Conservation (phyloP, 164 flowering plant genomes). For the Dillenia suffruticosa region DNA sequence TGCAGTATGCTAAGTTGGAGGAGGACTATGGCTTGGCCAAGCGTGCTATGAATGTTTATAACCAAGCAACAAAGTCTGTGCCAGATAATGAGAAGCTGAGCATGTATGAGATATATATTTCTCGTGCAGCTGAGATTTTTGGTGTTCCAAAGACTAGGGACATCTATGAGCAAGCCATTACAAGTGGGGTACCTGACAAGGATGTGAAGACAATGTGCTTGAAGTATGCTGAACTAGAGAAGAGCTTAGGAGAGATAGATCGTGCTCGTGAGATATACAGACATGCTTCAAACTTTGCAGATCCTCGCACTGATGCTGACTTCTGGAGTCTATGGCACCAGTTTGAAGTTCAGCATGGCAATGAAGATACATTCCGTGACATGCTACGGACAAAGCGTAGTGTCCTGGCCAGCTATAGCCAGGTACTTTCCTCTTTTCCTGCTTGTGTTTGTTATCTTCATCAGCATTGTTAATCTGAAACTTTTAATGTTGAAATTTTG, state of each 20-base stretch:
- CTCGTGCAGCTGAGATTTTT: constrained; percentile 88
- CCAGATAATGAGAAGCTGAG: constrained; percentile 78
- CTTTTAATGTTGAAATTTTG: background rate
- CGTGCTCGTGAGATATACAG: constrained; percentile 69
- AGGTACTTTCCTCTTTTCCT: constrained; percentile 35
- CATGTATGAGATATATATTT: constrained; percentile 94
- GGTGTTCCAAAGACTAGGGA: constrained; percentile 92
- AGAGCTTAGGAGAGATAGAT: constrained; percentile 90
- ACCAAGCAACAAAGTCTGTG: constrained; percentile 84
- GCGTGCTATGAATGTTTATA: constrained; percentile 92
- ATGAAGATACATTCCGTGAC: constrained; percentile 92
- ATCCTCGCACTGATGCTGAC: constrained; percentile 73
- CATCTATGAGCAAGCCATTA: constrained; percentile 92
- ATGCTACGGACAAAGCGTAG: constrained; percentile 89
- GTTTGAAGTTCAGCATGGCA: constrained; percentile 95
- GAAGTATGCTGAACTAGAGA: constrained; percentile 92
- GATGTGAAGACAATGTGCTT: constrained; percentile 86
- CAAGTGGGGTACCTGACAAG: constrained; percentile 85
- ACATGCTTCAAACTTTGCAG: constrained; percentile 76
- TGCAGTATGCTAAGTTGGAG: constrained; percentile 90
- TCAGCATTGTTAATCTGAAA: background rate
- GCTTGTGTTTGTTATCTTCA: background rate
- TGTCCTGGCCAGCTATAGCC: constrained; percentile 84
- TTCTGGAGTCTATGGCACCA: constrained; percentile 90
- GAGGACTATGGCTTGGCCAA: constrained; percentile 91